Percentiles rank a stretch among this genome's conserved stretches.
phyloP scores from a whole-genome alignment of 1,139 yeast species.

The Saccharomyces hybrid region DNA sequence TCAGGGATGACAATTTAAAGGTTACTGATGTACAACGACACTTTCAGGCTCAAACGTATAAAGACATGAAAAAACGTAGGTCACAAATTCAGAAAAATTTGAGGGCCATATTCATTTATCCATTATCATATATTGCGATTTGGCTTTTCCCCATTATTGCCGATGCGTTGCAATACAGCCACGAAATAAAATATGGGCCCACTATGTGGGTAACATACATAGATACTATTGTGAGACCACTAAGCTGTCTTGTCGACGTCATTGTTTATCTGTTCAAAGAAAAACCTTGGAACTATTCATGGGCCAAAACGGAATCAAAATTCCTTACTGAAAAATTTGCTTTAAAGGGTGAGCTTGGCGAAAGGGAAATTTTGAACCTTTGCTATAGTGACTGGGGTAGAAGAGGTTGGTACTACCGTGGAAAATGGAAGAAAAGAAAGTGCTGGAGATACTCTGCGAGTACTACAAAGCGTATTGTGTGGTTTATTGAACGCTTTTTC shows the following conservation, averaged over 20 bases:
- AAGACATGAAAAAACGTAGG: slow-evolving; percentile 53
- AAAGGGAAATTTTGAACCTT: slow-evolving; percentile 19
- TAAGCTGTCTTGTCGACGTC: slow-evolving; percentile 72
- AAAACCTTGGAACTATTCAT: slow-evolving; percentile 55
- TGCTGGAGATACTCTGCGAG: slow-evolving; percentile 28
- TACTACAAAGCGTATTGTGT: slow-evolving; percentile 20
- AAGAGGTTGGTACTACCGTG: slow-evolving; percentile 31
- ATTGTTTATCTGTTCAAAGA: slow-evolving; percentile 71
- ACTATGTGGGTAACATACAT: slow-evolving; percentile 59
- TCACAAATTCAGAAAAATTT: slow-evolving; percentile 67
- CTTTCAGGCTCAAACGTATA: slow-evolving; percentile 54
- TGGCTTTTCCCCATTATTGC: slow-evolving; percentile 80
- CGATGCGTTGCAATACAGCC: slow-evolving; percentile 50
- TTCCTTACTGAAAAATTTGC: slow-evolving; percentile 20
- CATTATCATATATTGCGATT: slow-evolving; percentile 66
- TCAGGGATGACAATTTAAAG: slow-evolving; percentile 1
- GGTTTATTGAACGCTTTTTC: slow-evolving; percentile 23
- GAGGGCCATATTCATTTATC: slow-evolving; percentile 74
- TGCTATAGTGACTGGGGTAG: slow-evolving; percentile 23
- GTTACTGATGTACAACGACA: slow-evolving; percentile 29
- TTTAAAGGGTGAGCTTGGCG: slow-evolving; percentile 25
- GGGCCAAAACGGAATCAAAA: slow-evolving; percentile 23
- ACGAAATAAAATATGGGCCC: slow-evolving; percentile 44
- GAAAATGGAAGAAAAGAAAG: slow-evolving; percentile 18
- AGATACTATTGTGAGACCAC: slow-evolving; percentile 72